These are phyloP conservation scores for Podila clonocystis DNA, from an alignment of 192 early-diverging fungal genomes.

Conservation along the genomic window DNA sequence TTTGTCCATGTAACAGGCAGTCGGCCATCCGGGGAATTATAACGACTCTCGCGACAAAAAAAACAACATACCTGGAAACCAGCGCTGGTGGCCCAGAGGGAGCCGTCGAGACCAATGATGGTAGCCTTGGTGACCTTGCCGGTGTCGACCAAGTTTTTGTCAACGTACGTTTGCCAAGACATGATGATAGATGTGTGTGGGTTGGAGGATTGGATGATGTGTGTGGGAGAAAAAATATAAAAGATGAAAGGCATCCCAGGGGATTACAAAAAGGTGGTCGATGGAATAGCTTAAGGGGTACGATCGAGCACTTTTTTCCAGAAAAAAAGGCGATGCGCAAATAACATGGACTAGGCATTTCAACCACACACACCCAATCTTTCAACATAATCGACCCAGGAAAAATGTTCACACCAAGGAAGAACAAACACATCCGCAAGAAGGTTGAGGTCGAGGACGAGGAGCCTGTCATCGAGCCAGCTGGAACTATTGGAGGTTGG, in stretches of 20 bases:
- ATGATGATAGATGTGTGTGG: slow-evolving; percentile 53
- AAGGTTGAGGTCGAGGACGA: slow-evolving; percentile 29
- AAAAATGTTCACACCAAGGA: slow-evolving; percentile 40
- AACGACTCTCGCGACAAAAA: too few species aligned
- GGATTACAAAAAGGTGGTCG: neutral
- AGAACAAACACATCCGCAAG: slow-evolving; percentile 35
- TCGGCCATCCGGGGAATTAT: too few species aligned
- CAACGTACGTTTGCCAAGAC: slow-evolving; percentile 89
- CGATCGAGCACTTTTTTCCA: neutral
- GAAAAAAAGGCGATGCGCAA: neutral
- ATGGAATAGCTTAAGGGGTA: neutral
- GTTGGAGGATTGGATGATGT: slow-evolving; percentile 9
- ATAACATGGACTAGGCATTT: neutral
- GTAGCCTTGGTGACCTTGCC: slow-evolving; percentile 77
- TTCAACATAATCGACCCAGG: neutral
- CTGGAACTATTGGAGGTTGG: neutral
- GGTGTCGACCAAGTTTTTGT: slow-evolving; percentile 79
- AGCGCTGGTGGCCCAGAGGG: slow-evolving; percentile 81
- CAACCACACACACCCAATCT: neutral
- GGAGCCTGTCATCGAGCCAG: neutral
- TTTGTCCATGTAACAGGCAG: too few species aligned
- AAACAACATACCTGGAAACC: slow-evolving; percentile 71
- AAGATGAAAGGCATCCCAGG: neutral
- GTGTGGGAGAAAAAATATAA: slow-evolving; percentile 23
- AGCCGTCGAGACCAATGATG: slow-evolving; percentile 87